Base-by-base conservation (phyloP, 495 filamentous ascomycete species). In the Thermothielavioides terrestris region DNA sequence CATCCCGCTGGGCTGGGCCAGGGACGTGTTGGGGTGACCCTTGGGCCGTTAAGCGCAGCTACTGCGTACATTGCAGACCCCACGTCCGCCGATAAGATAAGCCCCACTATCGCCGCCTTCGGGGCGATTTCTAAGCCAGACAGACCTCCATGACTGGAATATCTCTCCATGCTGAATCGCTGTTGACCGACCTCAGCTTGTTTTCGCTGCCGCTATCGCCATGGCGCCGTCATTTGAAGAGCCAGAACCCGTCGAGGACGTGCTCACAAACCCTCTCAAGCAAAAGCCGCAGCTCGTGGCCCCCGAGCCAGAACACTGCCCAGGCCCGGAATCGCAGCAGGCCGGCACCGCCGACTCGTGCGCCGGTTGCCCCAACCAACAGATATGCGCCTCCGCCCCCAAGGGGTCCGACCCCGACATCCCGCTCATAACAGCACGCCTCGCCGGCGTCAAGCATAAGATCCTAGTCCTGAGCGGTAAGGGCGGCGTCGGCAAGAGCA, bases 331-430 rank as follows among this genome's bases (percentile, higher is more conserved):
- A 68, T 92, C 87, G 22, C 76, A 88, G 54, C 66, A 81, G 58
- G 92, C 92, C 30, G 92, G 92, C 46, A 77, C 84, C 70, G 83
- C 81, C 44, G 88, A 91, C 65, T 86, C 89, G 39, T 98, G 92
- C 70, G 88, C 82, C 38, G 87, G 88, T 36, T 98, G 92, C 61
- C 92, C 92, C 3, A 98, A 98, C 69, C 90, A 98, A 75, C 66
- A 77, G 12, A 97, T 98, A 54, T 98, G 92, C 71, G 89, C 91
- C 34, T 83, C 89, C 2, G 84, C 89, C 1, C 92, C 94, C 23
- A 97, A 95, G 67, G 92, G 91, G 3, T 91, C 94, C 11, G 92
- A 98, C 64, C 92, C 91, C 0, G 94, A 97, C 65, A 82, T 97
- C 46, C 82, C 89, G 0, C 62, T 89, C 50, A 95, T 98, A 57